These are phyloP conservation scores for Fusarium sp. DNA, from an alignment of 2,329 filamentous ascomycete species.

Conservation along the genomic window DNA sequence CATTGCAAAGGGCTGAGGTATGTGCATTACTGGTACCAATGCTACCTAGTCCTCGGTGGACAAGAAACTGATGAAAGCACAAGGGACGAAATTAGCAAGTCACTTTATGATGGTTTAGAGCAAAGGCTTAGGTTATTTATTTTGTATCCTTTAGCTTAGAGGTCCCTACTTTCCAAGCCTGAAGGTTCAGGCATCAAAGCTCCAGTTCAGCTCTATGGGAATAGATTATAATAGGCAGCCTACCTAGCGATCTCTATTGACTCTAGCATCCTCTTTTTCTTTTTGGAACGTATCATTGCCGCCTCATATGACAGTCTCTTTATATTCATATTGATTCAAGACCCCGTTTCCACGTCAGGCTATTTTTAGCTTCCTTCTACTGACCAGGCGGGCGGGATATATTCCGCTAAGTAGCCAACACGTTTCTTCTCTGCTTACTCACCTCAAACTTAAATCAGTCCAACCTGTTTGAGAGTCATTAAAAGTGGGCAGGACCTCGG, in stretches of 20 bases:
- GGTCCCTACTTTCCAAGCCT: too few species aligned
- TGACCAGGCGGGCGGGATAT: neutral
- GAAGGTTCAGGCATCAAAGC: slow-evolving; percentile 1
- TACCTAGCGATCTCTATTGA: neutral
- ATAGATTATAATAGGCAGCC: neutral
- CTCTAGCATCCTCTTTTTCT: neutral
- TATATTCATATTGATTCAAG: too few species aligned
- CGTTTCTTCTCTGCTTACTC: slow-evolving; percentile 20
- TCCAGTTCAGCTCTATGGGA: neutral
- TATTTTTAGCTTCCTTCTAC: slow-evolving; percentile 20
- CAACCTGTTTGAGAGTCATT: slow-evolving; percentile 19
- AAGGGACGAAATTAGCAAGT: too few species aligned
- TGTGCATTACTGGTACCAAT: too few species aligned
- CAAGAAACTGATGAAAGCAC: too few species aligned
- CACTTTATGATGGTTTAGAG: too few species aligned
- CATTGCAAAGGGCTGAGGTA: neutral
- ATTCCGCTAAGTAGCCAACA: slow-evolving; percentile 13
- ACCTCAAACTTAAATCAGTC: slow-evolving; percentile 26
- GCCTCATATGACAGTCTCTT: too few species aligned
- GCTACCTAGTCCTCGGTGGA: too few species aligned
- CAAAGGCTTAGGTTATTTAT: too few species aligned
- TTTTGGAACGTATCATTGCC: neutral
- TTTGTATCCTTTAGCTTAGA: too few species aligned
- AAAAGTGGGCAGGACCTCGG: slow-evolving; percentile 26
- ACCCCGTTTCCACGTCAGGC: neutral